Base-by-base conservation (phyloP, 208 protist genomes). In the Crithidia fasciculata region DNA sequence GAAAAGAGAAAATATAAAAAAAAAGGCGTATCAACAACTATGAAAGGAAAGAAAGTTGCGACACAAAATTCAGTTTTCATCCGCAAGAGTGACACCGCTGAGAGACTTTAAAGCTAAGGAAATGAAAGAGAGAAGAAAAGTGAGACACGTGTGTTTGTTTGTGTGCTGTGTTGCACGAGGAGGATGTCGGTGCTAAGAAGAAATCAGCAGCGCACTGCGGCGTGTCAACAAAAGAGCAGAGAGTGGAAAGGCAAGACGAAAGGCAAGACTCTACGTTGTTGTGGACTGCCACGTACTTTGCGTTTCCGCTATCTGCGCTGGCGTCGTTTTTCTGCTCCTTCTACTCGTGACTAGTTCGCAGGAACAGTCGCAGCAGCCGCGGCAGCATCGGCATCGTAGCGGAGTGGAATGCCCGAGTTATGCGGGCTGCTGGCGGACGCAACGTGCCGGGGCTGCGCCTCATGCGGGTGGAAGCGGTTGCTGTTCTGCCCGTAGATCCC, bases 331-430 rank as follows among this genome's bases (percentile, higher is more conserved):
- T 49, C 12, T 16, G 4, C 43, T 41, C 8, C 13, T 53, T 54
- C 19, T 53, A 19, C 16, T 16, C 6, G 8, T 28, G 52, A 8
- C 6, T 56, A 7, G 4, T 56, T 15, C 6, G 57, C 13, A 47
- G 43, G 8, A 28, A 4, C 10, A 3, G 13, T 56, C 28, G 28
- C 18, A 16, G 16, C 64, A 41, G 64, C 41, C 7, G 54, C 18
- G 5, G 40, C 39, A 15, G 57, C 54, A 18, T 45, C 43, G 5
- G 66, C 8, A 16, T 62, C 54, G 56, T 62, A 71, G 53, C 53
- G 66, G 19, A 71, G 66, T 2, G 66, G 66, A 16, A 71, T 71
- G 66, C 66, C 66, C 6, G 52, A 43, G 43, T 54, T 71, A 16
- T 49, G 66, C n/a, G 55, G 8, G 66, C 41, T 39, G 52, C 19